These are phyloP conservation scores for Sugiyamaella smithiae DNA, from an alignment of 805 yeast species.

Conservation along the genomic window DNA sequence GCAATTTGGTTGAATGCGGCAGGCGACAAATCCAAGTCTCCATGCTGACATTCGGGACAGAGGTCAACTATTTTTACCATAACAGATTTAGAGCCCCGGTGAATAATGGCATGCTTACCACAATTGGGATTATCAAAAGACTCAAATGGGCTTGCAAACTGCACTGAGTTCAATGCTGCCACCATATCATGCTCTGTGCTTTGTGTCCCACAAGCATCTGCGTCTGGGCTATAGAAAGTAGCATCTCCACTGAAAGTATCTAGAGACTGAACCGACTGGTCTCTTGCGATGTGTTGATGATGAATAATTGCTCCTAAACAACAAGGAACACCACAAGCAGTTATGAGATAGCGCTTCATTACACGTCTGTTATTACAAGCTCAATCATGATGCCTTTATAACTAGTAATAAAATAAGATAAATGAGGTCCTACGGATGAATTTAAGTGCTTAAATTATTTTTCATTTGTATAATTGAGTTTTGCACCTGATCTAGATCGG, in stretches of 20 bases:
- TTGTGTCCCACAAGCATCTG: slow-evolving; percentile 54
- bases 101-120: slow-evolving; percentile 49
- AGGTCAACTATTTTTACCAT: slow-evolving; percentile 55
- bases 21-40: slow-evolving; percentile 59
- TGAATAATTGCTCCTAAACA: neutral
- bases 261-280: neutral
- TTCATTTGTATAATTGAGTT: too few species aligned
- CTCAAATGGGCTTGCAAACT: slow-evolving; percentile 29
- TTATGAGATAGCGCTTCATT: too few species aligned
- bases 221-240: slow-evolving; percentile 20
- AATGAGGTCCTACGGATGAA: too few species aligned
- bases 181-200: slow-evolving; percentile 47
- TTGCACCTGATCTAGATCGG: too few species aligned
- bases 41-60: slow-evolving; percentile 51
- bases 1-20: slow-evolving; percentile 54
- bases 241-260: slow-evolving; percentile 20
- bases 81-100: slow-evolving; percentile 49
- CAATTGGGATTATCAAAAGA: slow-evolving; percentile 41
- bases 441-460: too few species aligned
- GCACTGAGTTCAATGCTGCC: slow-evolving; percentile 25
- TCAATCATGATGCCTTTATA: too few species aligned
- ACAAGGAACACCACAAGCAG: neutral
- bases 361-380: too few species aligned
- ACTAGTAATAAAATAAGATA: too few species aligned
- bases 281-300: neutral